These are phyloP conservation scores for Glonium stellatum DNA, from an alignment of 495 filamentous ascomycete species.

Conservation along the genomic window DNA sequence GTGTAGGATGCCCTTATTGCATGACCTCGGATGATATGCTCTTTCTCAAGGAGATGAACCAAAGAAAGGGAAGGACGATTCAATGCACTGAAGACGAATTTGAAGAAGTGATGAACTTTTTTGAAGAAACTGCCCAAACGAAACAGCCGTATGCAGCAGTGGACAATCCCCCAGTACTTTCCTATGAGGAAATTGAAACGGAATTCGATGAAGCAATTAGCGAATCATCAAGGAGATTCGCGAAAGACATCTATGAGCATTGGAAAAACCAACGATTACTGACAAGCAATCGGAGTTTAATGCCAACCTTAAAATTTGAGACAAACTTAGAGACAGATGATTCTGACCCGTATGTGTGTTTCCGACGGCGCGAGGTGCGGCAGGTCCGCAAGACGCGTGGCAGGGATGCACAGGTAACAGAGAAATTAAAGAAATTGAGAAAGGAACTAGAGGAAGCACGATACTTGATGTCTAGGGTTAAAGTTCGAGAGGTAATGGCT, in stretches of 20 bases:
- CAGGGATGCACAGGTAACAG: conserved; percentile 84
- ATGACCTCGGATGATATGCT: conserved; percentile 84
- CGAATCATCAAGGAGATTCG: conserved; percentile 59
- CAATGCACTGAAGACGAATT: conserved; percentile 84
- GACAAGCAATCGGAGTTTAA: conserved; percentile 59
- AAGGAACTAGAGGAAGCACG: conserved; percentile 88
- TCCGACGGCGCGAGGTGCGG: conserved; percentile 89
- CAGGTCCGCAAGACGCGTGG: conserved; percentile 91
- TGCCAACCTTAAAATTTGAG: conserved; percentile 81
- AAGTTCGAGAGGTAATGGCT: conserved; percentile 69
- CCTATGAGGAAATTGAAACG: conserved; percentile 72
- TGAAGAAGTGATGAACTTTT: conserved; percentile 89
- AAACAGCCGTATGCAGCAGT: conserved; percentile 84
- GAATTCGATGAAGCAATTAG: conserved; percentile 67
- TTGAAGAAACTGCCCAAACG: conserved; percentile 73
- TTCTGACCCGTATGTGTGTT: conserved; percentile 94
- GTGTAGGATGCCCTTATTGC: conserved; percentile 77
- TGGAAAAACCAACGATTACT: conserved; percentile 70
- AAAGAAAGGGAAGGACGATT: conserved; percentile 54
- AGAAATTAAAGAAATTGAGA: conserved; percentile 86
- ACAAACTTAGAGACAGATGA: conserved; percentile 89
- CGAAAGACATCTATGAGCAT: conserved; percentile 81
- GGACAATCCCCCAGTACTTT: conserved; percentile 71
- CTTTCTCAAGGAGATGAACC: conserved; percentile 77
- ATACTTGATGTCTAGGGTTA: conserved; percentile 67